Base-by-base conservation (phyloP, 2,329 filamentous ascomycete genomes). In the Monosporascus sp. region DNA sequence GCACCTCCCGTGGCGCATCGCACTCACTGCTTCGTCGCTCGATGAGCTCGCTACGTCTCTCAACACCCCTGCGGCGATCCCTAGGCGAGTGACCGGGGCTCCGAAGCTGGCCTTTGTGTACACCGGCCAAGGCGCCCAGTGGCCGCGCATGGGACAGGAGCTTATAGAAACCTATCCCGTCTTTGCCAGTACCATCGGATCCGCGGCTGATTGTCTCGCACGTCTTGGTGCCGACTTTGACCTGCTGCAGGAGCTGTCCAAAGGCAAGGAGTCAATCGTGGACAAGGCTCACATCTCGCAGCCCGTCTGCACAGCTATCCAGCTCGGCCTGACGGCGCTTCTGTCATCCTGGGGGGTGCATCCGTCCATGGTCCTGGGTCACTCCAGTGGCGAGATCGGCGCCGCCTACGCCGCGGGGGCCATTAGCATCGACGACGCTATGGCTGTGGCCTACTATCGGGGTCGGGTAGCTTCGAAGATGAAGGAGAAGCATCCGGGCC, bases 81-180 rank as follows among this genome's bases (percentile, higher is more conserved):
- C 26, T 7, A 26, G 18, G 18, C 40, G 5, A 43, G 40, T 20
- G 9, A n/a, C 20, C 8, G 15, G 40, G 9, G 11, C 17, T 15
- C 40, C 40, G 20, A 43, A 22, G 40, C 9, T 57, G 14, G 48
- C 48, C 7, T 55, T 49, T 17, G 63, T 72, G 2, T 71, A 71
- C 50, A 67, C 63, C 4, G 70, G 70, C 20, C 69, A 72, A 40
- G 70, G 70, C 11, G 68, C 70, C 2, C 70, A 72, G 50, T 72
- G 65, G 57, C 45, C 53, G 15, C 52, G 53, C 2, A 71, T 72
- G 69, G 70, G 66, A 5, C 54, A 56, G 5, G 61, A 64, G 20
- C 57, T 71, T 24, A 51, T 70, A 7, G 35, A 51, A 5, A 41
- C 20, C 15, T 49, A 62, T 52, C 52, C 60, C 1, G 49, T 54